Percentiles rank a stretch among this genome's conserved stretches.
Evolutionary conservation across 2,329 filamentous ascomycete species (phyloP).

Genomic region (Penicillium sp.): DNA sequence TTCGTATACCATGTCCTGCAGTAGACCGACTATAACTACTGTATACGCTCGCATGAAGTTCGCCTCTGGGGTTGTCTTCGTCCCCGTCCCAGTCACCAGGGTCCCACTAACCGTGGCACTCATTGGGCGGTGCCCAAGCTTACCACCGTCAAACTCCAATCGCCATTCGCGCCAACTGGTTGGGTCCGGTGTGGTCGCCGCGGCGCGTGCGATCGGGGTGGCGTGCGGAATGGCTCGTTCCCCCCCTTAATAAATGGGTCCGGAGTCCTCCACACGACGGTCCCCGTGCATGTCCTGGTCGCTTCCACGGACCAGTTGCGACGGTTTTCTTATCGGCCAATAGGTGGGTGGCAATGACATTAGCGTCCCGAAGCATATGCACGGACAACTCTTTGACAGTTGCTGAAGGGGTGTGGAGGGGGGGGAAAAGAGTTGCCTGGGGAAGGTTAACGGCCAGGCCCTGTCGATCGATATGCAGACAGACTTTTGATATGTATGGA

Average conservation of each 20-base stretch:
- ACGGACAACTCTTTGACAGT: constrained; percentile 19
- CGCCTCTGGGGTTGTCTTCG: background rate
- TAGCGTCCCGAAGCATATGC: constrained; percentile 2
- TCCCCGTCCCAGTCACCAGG: constrained; percentile 4
- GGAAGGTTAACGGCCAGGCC: constrained; percentile 16
- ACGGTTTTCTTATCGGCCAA: constrained; percentile 7
- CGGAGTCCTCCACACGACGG: constrained; percentile 3
- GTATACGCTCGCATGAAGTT: background rate
- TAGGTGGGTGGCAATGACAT: constrained; percentile 2
- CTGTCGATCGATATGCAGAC: constrained; percentile 22
- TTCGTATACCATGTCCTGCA: too few relatives aligned
- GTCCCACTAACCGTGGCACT: constrained; percentile 6
- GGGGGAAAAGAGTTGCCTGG: background rate
- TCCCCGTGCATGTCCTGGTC: constrained; percentile 3
- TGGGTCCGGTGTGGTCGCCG: constrained; percentile 3
- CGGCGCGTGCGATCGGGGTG: constrained; percentile 23
- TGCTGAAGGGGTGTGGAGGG: constrained; percentile 11
- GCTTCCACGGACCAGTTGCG: constrained; percentile 6
- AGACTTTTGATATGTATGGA: background rate
- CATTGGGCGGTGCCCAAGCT: background rate
- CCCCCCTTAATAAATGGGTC: constrained; percentile 11
- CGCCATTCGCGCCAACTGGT: background rate
- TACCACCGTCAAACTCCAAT: constrained; percentile 4
- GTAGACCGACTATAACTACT: background rate
- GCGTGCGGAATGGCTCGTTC: constrained; percentile 17